A percentile compares a stretch with the other conserved stretches of the same genome.
Conservation (phyloP, 129 eudicot genomes). For the Calendula officinalis region DNA sequence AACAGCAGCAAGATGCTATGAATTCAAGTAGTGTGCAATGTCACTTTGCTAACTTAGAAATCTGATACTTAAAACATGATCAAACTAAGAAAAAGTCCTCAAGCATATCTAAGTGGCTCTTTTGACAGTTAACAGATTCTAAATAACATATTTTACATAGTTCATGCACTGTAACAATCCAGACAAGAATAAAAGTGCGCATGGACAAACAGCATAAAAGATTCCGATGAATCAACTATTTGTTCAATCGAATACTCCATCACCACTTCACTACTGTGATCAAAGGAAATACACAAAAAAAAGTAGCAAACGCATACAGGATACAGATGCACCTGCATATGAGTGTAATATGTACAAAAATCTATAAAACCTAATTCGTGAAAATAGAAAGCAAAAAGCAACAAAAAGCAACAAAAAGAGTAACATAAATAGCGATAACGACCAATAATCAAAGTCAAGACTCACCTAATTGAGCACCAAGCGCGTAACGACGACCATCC, state of each 20-base stretch:
- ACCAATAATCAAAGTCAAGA: constrained; percentile 8
- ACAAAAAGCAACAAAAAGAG: neutral
- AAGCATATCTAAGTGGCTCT: neutral
- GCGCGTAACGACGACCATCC: constrained; percentile 56
- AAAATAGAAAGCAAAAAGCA: neutral
- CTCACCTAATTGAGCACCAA: constrained; percentile 69
- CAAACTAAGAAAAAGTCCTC: constrained; percentile 5
- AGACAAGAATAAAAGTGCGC: neutral
- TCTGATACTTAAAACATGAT: neutral
- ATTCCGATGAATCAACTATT: constrained; percentile 1
- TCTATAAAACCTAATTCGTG: constrained; percentile 16
- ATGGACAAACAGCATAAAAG: constrained; percentile 1
- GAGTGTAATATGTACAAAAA: neutral
- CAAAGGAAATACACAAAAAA: neutral
- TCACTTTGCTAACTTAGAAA: constrained; percentile 14
- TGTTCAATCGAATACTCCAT: constrained; percentile 11
- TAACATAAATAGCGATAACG: neutral
- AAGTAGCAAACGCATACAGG: constrained; percentile 11
- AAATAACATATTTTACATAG: neutral
- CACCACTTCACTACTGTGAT: constrained; percentile 8
- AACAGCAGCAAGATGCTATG: constrained; percentile 14
- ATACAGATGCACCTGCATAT: constrained; percentile 4
- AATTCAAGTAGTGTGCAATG: neutral
- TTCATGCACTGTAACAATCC: constrained; percentile 6
- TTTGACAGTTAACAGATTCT: no score